Conservation (phyloP, 2,329 filamentous ascomycete species). For the Hypoxylon sp. region DNA sequence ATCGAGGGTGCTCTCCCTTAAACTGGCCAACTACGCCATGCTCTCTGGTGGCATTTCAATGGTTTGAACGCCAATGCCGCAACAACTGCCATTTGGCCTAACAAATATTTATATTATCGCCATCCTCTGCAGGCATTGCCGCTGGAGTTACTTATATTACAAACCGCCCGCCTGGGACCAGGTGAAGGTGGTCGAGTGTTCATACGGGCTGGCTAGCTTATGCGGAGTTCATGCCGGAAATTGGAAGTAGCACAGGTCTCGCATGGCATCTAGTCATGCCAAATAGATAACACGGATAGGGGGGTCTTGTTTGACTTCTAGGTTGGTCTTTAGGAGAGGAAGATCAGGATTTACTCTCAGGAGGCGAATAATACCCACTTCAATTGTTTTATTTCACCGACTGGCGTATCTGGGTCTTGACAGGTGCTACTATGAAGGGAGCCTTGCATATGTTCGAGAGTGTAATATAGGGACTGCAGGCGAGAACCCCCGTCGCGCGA, state of each 20-base stretch:
- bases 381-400: constrained; percentile 31
- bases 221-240: constrained; percentile 23
- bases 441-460: background rate
- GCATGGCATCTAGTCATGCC: constrained; percentile 5
- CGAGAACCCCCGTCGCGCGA: background rate
- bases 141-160: constrained; percentile 1
- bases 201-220: background rate
- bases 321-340: constrained; percentile 27
- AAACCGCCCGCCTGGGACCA: background rate
- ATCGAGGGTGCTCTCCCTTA: constrained; percentile 66
- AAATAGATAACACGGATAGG: constrained; percentile 13
- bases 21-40: constrained; percentile 68
- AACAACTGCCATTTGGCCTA: constrained; percentile 2
- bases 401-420: constrained; percentile 29
- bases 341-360: constrained; percentile 35
- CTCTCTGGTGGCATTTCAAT: constrained; percentile 58
- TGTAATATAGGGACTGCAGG: constrained; percentile 17
- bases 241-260: constrained; percentile 6
- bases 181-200: constrained; percentile 2
- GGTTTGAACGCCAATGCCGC: constrained; percentile 41
- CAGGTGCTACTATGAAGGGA: constrained; percentile 34
- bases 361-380: constrained; percentile 49
- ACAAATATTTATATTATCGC: constrained; percentile 5
- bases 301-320: constrained; percentile 14
- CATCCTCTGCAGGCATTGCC: constrained; percentile 4